phyloP scores from a whole-genome alignment of 805 yeast genomes.

The Yamadazyma tumulicola region DNA sequence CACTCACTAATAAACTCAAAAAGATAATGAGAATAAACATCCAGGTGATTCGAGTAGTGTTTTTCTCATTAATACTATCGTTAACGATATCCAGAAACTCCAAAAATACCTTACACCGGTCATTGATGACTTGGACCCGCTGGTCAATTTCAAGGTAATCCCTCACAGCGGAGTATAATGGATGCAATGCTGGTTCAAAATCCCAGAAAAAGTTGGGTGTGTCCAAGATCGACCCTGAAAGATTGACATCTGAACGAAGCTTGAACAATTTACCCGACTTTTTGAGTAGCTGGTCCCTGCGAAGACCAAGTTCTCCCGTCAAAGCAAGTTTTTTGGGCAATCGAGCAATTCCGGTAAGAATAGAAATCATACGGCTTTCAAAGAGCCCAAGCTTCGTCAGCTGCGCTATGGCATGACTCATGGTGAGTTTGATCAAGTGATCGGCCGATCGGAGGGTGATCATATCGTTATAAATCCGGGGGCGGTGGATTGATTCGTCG shows the following conservation, averaged over 20 bases:
- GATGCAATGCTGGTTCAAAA: slow-evolving; percentile 89
- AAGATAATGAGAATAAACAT: slow-evolving; percentile 82
- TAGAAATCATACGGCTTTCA: slow-evolving; percentile 86
- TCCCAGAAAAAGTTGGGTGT: slow-evolving; percentile 98
- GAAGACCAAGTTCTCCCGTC: slow-evolving; percentile 82
- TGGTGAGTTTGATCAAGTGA: slow-evolving; percentile 84
- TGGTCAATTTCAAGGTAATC: slow-evolving; percentile 95
- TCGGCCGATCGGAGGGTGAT: slow-evolving; percentile 87
- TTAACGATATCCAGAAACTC: slow-evolving; percentile 91
- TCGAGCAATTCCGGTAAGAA: slow-evolving; percentile 79
- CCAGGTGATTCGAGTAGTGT: slow-evolving; percentile 88
- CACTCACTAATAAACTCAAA: slow-evolving; percentile 71
- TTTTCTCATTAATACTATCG: slow-evolving; percentile 90
- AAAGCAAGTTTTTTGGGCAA: slow-evolving; percentile 87
- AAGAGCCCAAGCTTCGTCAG: slow-evolving; percentile 87
- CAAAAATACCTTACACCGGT: slow-evolving; percentile 87
- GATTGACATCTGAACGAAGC: slow-evolving; percentile 86
- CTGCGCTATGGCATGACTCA: slow-evolving; percentile 97
- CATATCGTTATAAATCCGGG: slow-evolving; percentile 88
- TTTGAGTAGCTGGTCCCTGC: slow-evolving; percentile 77
- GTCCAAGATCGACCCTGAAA: slow-evolving; percentile 85
- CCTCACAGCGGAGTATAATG: slow-evolving; percentile 81
- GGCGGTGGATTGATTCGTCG: slow-evolving; percentile 57
- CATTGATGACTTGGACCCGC: slow-evolving; percentile 89
- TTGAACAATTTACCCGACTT: slow-evolving; percentile 90